These are phyloP conservation scores for Exophiala sp. DNA, from an alignment of 2,329 filamentous ascomycete genomes.

Conservation along the genomic window DNA sequence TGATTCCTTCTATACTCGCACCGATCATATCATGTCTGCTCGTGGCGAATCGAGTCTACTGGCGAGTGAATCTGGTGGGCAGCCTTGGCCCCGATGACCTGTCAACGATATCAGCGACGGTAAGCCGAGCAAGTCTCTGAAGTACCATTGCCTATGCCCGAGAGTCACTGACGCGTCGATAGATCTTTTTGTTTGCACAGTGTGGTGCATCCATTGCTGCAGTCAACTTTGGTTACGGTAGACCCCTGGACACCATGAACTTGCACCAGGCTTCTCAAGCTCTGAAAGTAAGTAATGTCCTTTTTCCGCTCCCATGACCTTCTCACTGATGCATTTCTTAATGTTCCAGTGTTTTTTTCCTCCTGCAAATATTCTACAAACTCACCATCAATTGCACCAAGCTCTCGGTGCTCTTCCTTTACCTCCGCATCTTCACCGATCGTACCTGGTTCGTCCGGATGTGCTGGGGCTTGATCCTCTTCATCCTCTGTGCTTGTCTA, in stretches of 20 bases:
- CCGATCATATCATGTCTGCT: conserved; percentile 27
- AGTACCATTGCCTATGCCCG: neutral
- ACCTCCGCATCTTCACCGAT: conserved; percentile 50
- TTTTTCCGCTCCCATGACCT: neutral
- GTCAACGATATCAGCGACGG: conserved; percentile 30
- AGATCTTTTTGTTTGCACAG: conserved; percentile 31
- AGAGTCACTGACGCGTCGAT: conserved; percentile 2
- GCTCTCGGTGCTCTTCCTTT: conserved; percentile 49
- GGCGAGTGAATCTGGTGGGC: conserved; percentile 26
- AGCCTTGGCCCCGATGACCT: conserved; percentile 31
- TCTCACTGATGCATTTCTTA: neutral
- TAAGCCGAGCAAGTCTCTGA: conserved; percentile 15
- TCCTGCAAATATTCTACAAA: conserved; percentile 50
- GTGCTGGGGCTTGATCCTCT: conserved; percentile 39
- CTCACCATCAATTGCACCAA: conserved; percentile 44
- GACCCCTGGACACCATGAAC: conserved; percentile 24
- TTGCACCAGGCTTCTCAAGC: conserved; percentile 27
- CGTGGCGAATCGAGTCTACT: conserved; percentile 29
- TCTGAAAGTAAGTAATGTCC: conserved; percentile 9
- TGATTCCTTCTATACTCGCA: conserved; percentile 28
- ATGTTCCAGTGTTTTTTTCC: conserved; percentile 44
- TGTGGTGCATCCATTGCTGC: conserved; percentile 30
- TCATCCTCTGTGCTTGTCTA: conserved; percentile 45
- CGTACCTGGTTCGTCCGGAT: conserved; percentile 41
- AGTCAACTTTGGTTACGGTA: conserved; percentile 33